phyloP scores from a whole-genome alignment of 2,329 filamentous ascomycete species.

The Paracamarosporium sp. region DNA sequence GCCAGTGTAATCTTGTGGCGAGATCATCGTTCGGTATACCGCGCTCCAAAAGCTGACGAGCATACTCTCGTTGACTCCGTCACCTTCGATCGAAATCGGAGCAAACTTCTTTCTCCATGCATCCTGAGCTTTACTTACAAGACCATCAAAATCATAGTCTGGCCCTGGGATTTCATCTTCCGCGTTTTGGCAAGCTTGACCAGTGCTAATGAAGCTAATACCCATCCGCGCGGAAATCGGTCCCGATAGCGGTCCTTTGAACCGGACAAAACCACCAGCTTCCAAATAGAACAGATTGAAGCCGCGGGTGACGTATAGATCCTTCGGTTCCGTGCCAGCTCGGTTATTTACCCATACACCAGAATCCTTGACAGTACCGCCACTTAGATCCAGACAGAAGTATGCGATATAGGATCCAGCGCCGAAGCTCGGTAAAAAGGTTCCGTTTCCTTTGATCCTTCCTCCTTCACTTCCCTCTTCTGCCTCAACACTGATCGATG shows the following conservation, averaged over 20 bases:
- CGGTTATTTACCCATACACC: conserved; percentile 66
- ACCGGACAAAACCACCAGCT: conserved; percentile 42
- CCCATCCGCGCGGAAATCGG: conserved; percentile 71
- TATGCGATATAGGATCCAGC: conserved; percentile 63
- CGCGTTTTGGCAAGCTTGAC: conserved; percentile 72
- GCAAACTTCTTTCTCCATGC: conserved; percentile 50
- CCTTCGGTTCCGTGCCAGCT: conserved; percentile 54
- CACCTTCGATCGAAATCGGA: conserved; percentile 46
- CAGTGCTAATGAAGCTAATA: conserved; percentile 71
- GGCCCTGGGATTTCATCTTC: conserved; percentile 69
- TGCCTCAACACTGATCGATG: conserved; percentile 61
- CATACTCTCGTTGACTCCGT: conserved; percentile 43
- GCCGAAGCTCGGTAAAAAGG: conserved; percentile 69
- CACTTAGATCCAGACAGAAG: conserved; percentile 68
- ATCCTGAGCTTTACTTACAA: conserved; percentile 51
- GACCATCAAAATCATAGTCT: conserved; percentile 66
- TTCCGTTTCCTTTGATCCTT: conserved; percentile 65
- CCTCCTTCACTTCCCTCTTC: conserved; percentile 19
- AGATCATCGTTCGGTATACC: conserved; percentile 53
- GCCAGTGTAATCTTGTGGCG: conserved; percentile 56
- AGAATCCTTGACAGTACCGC: conserved; percentile 54
- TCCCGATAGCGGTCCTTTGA: conserved; percentile 63
- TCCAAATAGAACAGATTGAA: conserved; percentile 45
- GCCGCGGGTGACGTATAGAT: conserved; percentile 42
- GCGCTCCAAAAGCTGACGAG: conserved; percentile 54